Conservation (phyloP, 1,284 basidiomycete species). For the Austroboletus niveus region DNA sequence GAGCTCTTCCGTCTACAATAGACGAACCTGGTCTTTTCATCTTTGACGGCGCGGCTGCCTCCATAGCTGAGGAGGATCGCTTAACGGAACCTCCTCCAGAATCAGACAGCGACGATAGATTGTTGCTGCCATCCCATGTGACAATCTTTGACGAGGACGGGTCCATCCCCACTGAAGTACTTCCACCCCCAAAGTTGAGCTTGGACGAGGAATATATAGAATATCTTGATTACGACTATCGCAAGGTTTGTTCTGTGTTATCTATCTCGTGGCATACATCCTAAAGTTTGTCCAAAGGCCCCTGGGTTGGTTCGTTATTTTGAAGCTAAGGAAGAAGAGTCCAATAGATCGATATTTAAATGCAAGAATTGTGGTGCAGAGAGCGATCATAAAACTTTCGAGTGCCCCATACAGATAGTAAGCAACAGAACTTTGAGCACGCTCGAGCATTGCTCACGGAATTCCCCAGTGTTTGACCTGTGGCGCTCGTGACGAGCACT, state of each 20-base stretch:
- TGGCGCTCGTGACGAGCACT: constrained; percentile 83
- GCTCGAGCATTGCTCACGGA: constrained; percentile 2
- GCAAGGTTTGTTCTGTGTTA: constrained; percentile 42
- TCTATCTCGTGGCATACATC: neutral
- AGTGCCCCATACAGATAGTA: constrained; percentile 69
- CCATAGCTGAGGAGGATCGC: constrained; percentile 16
- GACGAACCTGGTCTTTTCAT: constrained; percentile 44
- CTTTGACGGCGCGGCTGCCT: constrained; percentile 47
- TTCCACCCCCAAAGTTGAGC: constrained; percentile 37
- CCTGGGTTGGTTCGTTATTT: constrained; percentile 62
- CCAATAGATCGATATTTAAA: constrained; percentile 46
- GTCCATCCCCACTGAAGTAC: constrained; percentile 44
- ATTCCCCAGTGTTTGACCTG: constrained; percentile 77
- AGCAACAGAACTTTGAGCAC: constrained; percentile 26
- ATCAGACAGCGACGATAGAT: constrained; percentile 20
- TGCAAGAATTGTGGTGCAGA: constrained; percentile 75
- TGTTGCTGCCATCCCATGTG: constrained; percentile 67
- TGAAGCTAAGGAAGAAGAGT: constrained; percentile 42
- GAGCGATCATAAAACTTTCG: constrained; percentile 60
- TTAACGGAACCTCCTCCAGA: neutral
- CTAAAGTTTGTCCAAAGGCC: constrained; percentile 21
- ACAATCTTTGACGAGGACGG: constrained; percentile 41
- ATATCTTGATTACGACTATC: constrained; percentile 69
- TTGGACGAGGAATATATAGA: constrained; percentile 65
- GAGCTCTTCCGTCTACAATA: neutral